These are phyloP conservation scores for Multifurca ochricompacta DNA, from an alignment of 768 basidiomycete genomes.

Conservation along the genomic window DNA sequence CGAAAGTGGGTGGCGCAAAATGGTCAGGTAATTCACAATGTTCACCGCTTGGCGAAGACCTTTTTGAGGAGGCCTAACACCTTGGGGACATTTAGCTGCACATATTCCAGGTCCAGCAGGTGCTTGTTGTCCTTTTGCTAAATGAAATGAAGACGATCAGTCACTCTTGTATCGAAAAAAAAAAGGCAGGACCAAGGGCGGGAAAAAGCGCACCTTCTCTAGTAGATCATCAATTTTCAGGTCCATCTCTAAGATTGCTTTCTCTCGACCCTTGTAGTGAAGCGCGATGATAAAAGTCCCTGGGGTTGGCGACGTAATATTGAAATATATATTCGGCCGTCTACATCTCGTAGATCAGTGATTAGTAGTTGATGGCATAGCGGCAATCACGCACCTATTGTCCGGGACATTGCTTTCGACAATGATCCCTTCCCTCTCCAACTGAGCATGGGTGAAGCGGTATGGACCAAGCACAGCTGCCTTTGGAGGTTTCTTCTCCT, in stretches of 20 bases:
- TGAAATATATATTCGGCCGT: conserved; percentile 98
- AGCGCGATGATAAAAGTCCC: conserved; percentile 98
- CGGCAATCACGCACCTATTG: conserved; percentile 58
- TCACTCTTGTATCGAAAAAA: background rate
- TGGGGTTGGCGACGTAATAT: conserved; percentile 94
- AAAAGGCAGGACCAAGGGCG: background rate
- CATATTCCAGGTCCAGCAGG: conserved; percentile 93
- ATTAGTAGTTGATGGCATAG: conserved; percentile 9
- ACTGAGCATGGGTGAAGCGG: conserved; percentile 93
- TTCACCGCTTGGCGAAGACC: conserved; percentile 82
- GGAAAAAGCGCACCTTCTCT: conserved; percentile 67
- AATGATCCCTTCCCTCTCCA: conserved; percentile 99
- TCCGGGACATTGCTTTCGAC: conserved; percentile 99
- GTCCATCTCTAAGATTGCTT: conserved; percentile 99
- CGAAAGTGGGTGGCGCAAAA: conserved; percentile 7
- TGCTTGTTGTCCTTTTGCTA: conserved; percentile 99
- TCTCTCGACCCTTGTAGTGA: conserved; percentile 98
- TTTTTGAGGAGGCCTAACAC: conserved; percentile 89
- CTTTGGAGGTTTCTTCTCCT: conserved; percentile 90
- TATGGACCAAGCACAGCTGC: conserved; percentile 88
- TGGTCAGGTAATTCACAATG: background rate
- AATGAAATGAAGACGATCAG: conserved; percentile 13
- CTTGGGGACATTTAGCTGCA: conserved; percentile 94
- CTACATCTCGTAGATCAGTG: conserved; percentile 33
- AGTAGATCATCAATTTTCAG: conserved; percentile 96